Evolutionary conservation across 73 alveolate species (phyloP).

Genomic region (Durusdinium trenchii): DNA sequence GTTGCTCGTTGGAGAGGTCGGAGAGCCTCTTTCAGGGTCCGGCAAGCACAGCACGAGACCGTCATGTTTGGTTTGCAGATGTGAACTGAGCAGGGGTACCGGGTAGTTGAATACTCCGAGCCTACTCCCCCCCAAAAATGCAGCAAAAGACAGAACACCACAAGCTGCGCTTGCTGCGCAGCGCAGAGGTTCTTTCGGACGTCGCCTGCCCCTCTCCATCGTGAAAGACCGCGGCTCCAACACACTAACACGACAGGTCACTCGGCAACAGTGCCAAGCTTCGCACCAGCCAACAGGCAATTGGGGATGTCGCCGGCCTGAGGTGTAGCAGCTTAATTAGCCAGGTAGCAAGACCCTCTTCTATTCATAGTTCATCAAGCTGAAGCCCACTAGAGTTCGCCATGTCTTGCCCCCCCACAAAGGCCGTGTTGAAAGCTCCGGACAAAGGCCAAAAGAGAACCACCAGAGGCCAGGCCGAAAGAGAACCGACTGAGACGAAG

Average conservation of each 20-base stretch:
- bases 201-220: too few relatives aligned
- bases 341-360: not conserved
- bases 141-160: too few relatives aligned
- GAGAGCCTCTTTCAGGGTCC: too few relatives aligned
- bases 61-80: not conserved
- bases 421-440: not conserved
- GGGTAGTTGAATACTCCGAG: too few relatives aligned
- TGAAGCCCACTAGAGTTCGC: not conserved
- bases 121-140: too few relatives aligned
- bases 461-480: not conserved
- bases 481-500: not conserved
- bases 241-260: too few relatives aligned
- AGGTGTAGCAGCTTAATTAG: not conserved
- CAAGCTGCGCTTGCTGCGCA: too few relatives aligned
- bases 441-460: not conserved
- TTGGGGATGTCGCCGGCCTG: not conserved
- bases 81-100: too few relatives aligned
- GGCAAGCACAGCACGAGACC: not conserved
- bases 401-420: not conserved
- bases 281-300: not conserved
- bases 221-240: too few relatives aligned
- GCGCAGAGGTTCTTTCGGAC: too few relatives aligned
- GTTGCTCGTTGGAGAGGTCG: constrained; percentile 22
- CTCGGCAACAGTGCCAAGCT: too few relatives aligned
- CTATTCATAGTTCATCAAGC: not conserved